Evolutionary conservation across 768 basidiomycete species (phyloP), one percentile per base, ranked within the genome.

Genomic region (Austroboletus festivus): DNA sequence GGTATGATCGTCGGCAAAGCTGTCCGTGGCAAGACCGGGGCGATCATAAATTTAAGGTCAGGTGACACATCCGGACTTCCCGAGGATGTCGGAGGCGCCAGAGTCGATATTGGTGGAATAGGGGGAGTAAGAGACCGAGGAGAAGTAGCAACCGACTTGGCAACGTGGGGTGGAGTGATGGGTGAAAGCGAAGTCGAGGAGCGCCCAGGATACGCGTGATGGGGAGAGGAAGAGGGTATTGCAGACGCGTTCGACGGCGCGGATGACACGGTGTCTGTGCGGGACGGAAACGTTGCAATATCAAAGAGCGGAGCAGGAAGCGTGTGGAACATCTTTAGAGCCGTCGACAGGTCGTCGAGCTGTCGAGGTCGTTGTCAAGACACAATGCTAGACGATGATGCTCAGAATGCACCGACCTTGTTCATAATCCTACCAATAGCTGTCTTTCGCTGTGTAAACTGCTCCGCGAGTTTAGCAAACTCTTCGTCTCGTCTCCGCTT

Each of bases 341-440:
- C 67, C 13, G 34, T 50, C 20, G 66, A 69, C 38, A 67, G 61
- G 9, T 63, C 56, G 24, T 63, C 66, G 34, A 67, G 63, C 66
- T 67, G 48, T 43, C 15, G 6, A 24, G 3, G 10, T 18, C 47
- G 19, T 26, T 34, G 21, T 48, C 47, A 41, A 4, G 6, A 13
- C 4, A n/a, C 11, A 42, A n/a, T n/a, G 20, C 11, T 4, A 18
- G 21, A 13, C 4, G 16, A 23, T 4, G n/a, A 24, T 26, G 4
- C 5, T 19, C 12, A 2, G 26, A 18, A 47, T 15, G 40, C 18
- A 47, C 54, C 26, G 51, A 85, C 88, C 76, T 87, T 88, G 63
- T 62, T 63, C 88, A 90, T 89, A 26, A 91, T 85, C 24, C 72
- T 76, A 44, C 80, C 76, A 18, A 89, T 85, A 26, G 80, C 79